phyloP scores from a whole-genome alignment of 2,329 filamentous ascomycete species.

The Colletotrichum scovillei region DNA sequence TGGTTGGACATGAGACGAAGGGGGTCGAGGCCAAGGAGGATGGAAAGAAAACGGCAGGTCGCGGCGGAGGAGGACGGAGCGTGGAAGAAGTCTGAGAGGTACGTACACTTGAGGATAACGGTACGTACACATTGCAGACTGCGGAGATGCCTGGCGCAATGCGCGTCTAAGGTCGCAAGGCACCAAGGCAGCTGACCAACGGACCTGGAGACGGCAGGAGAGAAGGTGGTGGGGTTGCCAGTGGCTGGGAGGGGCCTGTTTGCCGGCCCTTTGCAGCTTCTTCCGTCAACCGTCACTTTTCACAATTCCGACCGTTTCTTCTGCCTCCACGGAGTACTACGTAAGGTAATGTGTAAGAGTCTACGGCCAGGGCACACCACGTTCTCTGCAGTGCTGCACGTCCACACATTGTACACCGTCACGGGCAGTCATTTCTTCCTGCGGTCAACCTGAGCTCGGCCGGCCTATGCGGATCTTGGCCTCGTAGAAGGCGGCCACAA shows the following conservation, averaged over 20 bases:
- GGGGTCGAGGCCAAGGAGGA: background rate
- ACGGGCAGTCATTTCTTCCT: background rate
- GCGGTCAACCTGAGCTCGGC: background rate
- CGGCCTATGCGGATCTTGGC: background rate
- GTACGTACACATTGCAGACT: background rate
- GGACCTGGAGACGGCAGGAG: constrained; percentile 2
- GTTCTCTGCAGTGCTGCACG: too few species aligned
- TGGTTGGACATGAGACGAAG: constrained; percentile 26
- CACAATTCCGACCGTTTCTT: background rate
- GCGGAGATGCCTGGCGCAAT: constrained; percentile 34
- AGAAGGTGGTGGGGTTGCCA: constrained; percentile 10
- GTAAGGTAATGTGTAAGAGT: too few species aligned
- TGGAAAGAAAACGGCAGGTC: constrained; percentile 10
- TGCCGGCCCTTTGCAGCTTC: constrained; percentile 16
- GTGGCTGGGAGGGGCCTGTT: constrained; percentile 29
- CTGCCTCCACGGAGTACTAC: background rate
- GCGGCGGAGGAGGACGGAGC: background rate
- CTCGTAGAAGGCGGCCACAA: background rate
- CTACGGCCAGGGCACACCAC: too few species aligned
- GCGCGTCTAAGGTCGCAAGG: constrained; percentile 33
- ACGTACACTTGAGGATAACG: background rate
- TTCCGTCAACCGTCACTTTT: background rate
- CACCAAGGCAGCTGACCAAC: background rate
- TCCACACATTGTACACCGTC: background rate
- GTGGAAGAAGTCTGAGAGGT: too few species aligned